Evolutionary conservation across 306 rosid genomes (phyloP).

Genomic region (Malus orientalis): DNA sequence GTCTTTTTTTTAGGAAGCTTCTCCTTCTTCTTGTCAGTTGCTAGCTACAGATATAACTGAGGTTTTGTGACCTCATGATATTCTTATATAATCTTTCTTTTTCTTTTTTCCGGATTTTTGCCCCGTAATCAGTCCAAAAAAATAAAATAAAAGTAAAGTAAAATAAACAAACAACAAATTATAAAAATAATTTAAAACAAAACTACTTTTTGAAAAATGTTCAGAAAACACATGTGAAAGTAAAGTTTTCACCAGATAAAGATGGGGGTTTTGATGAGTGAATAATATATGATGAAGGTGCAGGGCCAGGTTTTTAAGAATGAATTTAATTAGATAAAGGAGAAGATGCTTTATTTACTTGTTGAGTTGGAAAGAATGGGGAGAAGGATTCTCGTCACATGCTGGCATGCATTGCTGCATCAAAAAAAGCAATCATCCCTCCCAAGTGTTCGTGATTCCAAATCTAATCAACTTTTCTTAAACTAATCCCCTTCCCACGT

Average conservation of each 20-base stretch:
- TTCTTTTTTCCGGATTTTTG: too few species aligned
- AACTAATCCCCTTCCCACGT: slow-evolving; percentile 9
- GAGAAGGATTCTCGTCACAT: slow-evolving; percentile 31
- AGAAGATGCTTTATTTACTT: slow-evolving; percentile 22
- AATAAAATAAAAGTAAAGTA: neutral
- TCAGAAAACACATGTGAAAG: neutral
- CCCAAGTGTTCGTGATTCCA: slow-evolving; percentile 40
- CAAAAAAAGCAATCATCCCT: slow-evolving; percentile 27
- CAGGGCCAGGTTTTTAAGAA: neutral
- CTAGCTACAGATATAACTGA: too few species aligned
- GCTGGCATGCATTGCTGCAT: slow-evolving; percentile 14
- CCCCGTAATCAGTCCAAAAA: neutral
- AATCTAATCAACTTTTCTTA: slow-evolving; percentile 23
- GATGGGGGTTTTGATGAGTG: neutral
- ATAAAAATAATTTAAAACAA: neutral
- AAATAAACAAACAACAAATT: neutral
- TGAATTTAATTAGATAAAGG: slow-evolving; percentile 11
- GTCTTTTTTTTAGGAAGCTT: too few species aligned
- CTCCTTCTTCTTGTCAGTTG: too few species aligned
- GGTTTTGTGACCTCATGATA: fast-evolving
- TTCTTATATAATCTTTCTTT: too few species aligned
- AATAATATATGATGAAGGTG: neutral
- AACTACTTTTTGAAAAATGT: neutral
- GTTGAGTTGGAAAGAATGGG: slow-evolving; percentile 38
- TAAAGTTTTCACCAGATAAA: neutral